These are phyloP conservation scores for Pichia sp. DNA, from an alignment of 1,139 yeast species.

Conservation along the genomic window DNA sequence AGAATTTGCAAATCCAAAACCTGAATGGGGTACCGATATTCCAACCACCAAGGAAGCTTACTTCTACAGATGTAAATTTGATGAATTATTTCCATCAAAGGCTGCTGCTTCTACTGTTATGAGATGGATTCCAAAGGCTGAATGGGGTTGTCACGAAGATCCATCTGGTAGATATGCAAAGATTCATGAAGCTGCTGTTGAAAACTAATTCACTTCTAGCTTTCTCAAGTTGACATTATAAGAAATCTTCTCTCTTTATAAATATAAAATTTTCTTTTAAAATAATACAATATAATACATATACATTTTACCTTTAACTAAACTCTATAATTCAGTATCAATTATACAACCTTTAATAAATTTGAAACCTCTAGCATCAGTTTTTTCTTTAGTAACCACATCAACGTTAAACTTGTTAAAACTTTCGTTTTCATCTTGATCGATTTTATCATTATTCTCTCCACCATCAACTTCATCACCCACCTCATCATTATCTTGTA, in stretches of 20 bases:
- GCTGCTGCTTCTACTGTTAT: constrained; percentile 95
- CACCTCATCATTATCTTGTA: constrained; percentile 71
- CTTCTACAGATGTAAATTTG: constrained; percentile 97
- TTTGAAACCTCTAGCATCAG: constrained; percentile 65
- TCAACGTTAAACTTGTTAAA: constrained; percentile 40
- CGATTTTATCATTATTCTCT: constrained; percentile 59
- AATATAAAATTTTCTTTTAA: neutral
- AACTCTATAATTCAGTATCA: constrained; percentile 17
- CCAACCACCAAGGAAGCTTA: constrained; percentile 98
- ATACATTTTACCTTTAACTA: neutral
- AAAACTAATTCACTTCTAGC: constrained; percentile 15
- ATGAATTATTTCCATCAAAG: constrained; percentile 78
- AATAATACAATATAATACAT: neutral
- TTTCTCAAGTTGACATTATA: too few species aligned
- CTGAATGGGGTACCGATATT: constrained; percentile 92
- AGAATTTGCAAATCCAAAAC: constrained; percentile 80
- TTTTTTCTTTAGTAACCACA: constrained; percentile 52
- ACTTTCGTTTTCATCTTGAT: constrained; percentile 53
- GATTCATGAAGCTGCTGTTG: constrained; percentile 66
- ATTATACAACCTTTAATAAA: constrained; percentile 36
- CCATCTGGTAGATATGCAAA: constrained; percentile 97
- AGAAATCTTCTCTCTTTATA: neutral
- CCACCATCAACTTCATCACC: too few species aligned
- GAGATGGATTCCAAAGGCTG: constrained; percentile 99
- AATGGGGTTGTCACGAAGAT: constrained; percentile 99